A percentile compares a stretch with the other conserved stretches of the same genome.
phyloP scores from a whole-genome alignment of 2,329 filamentous ascomycete species.

The Cladosporium sp. region DNA sequence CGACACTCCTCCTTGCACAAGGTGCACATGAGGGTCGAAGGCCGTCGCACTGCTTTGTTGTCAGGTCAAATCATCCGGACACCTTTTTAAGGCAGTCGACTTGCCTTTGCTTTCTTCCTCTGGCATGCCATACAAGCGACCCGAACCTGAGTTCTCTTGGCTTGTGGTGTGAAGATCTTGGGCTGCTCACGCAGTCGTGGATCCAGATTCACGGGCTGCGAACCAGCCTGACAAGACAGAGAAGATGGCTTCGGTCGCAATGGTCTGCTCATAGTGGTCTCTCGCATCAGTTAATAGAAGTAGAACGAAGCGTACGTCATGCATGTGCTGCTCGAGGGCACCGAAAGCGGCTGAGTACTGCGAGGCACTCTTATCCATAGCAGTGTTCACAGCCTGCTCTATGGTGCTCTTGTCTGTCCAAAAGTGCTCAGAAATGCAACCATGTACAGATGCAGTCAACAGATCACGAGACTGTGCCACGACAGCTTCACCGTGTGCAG shows the following conservation, averaged over 20 bases:
- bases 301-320: no score
- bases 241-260: neutral
- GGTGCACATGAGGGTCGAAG: neutral
- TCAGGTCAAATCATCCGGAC: neutral
- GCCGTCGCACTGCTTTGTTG: neutral
- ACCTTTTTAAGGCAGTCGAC: neutral
- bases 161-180: neutral
- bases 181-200: neutral
- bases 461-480: no score
- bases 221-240: neutral
- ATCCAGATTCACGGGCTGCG: neutral
- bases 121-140: neutral
- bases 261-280: neutral
- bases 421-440: no score
- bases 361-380: no score
- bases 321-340: no score
- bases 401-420: no score
- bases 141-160: neutral
- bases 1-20: neutral
- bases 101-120: neutral
- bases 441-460: no score
- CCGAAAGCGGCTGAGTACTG: no score
- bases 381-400: no score
- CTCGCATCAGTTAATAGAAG: no score
- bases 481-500: no score